These are phyloP conservation scores for Entomortierella beljakovae DNA, from an alignment of 192 early-diverging fungal species.

Conservation along the genomic window DNA sequence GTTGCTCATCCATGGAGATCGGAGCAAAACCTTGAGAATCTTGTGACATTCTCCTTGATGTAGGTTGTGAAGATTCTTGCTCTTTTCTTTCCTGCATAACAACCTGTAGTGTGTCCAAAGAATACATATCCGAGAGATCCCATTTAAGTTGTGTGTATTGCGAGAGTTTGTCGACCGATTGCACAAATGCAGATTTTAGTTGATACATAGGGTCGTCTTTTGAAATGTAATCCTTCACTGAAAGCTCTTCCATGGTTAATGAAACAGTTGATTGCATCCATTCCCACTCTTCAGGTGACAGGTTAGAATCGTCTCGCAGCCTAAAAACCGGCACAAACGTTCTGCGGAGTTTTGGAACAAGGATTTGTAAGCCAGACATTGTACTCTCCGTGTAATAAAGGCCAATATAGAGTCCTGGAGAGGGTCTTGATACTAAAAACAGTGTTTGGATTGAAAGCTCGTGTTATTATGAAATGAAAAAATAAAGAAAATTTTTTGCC, in stretches of 20 bases:
- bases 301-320: constrained; percentile 41
- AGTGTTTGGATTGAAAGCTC: background rate
- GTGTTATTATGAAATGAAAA: background rate
- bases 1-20: background rate
- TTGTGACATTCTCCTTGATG: background rate
- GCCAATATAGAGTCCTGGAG: constrained; percentile 59
- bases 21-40: background rate
- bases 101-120: constrained; percentile 36
- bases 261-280: constrained; percentile 56
- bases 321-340: constrained; percentile 59
- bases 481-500: background rate
- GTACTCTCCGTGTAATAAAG: constrained; percentile 62
- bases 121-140: constrained; percentile 45
- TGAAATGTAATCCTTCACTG: constrained; percentile 25
- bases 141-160: constrained; percentile 42
- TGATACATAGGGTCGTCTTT: constrained; percentile 51
- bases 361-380: constrained; percentile 54
- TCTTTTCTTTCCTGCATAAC: constrained; percentile 7
- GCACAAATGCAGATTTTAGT: constrained; percentile 46
- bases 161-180: constrained; percentile 26
- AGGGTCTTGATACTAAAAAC: constrained; percentile 46
- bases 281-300: constrained; percentile 52
- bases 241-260: constrained; percentile 14
- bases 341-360: constrained; percentile 55
- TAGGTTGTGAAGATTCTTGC: background rate